These are phyloP conservation scores for Russula olivacea DNA, from an alignment of 768 basidiomycete genomes.

Conservation along the genomic window DNA sequence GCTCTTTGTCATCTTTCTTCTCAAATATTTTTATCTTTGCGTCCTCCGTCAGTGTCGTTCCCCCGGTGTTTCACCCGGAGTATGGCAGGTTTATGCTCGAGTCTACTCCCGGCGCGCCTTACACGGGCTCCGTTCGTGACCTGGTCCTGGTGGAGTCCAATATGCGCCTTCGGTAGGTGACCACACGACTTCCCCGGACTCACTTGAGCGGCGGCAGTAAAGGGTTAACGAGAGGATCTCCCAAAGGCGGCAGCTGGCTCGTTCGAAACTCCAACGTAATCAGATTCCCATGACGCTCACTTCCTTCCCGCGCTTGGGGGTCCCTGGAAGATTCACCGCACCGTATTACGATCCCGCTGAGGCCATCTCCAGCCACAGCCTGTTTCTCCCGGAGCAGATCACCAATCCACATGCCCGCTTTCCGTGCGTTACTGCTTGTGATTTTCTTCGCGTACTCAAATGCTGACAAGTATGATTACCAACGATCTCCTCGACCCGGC, in stretches of 20 bases:
- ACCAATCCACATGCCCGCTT: slow-evolving; percentile 97
- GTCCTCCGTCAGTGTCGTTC: slow-evolving; percentile 8
- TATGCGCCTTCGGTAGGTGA: slow-evolving; percentile 80
- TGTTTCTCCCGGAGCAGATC: slow-evolving; percentile 93
- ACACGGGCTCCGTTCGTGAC: slow-evolving; percentile 81
- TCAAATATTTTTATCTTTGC: neutral
- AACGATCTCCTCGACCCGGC: neutral
- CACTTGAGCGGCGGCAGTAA: neutral
- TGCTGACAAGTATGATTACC: neutral
- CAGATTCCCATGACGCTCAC: slow-evolving; percentile 92
- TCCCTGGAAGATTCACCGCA: slow-evolving; percentile 85
- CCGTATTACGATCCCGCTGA: slow-evolving; percentile 71
- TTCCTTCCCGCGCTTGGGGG: slow-evolving; percentile 90
- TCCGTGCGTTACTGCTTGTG: slow-evolving; percentile 59
- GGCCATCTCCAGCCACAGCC: slow-evolving; percentile 83
- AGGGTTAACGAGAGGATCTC: slow-evolving; percentile 1
- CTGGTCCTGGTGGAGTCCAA: slow-evolving; percentile 86
- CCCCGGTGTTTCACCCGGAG: slow-evolving; percentile 92
- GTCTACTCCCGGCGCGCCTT: slow-evolving; percentile 93
- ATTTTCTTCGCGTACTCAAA: neutral
- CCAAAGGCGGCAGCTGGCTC: slow-evolving; percentile 72
- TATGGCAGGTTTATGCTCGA: slow-evolving; percentile 99
- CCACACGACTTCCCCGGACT: neutral
- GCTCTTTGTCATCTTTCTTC: slow-evolving; percentile 28
- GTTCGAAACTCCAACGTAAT: slow-evolving; percentile 73